Evolutionary conservation across 2,329 filamentous ascomycete species (phyloP), one percentile per base, ranked within the genome.

Genomic region (Canariomyces notabilis): DNA sequence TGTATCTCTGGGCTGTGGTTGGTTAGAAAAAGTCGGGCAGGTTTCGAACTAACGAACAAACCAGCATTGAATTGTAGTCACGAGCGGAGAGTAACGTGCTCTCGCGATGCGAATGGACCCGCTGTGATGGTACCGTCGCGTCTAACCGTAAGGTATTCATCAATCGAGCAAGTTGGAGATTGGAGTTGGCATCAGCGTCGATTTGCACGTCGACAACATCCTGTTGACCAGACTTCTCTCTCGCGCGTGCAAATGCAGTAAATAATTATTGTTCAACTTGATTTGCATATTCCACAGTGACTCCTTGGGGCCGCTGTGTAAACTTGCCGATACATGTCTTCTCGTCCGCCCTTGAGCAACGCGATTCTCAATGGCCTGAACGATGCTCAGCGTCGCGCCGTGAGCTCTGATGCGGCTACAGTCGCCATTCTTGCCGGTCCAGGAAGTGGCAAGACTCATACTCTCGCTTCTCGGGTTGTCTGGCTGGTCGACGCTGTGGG

Each of bases 361-460:
- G 31, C 53, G n/a, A 66, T 79, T 42, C 63, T 81, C 49, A 60
- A 63, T 45, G 73, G 70, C 37, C 66, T 81, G 22, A 82, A 82
- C 53, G 56, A 67, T 32, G 77, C 77, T 14, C 78, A 82, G 62
- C 64, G 69, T 20, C 73, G 70, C 8, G 78, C 78, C 3, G 78
- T 81, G 23, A 75, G 70, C 16, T 79, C 77, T 5, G 56, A 64
- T 23, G 67, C 73, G 2, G 56, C 69, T 7, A 81, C 77, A 0
- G 76, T 86, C 15, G 82, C 82, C 39, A 85, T 86, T 46, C 67
- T 86, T 35, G 82, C 82, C 32, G 81, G 81, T 0, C 82, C 79
- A 3, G 82, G 82, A 15, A 84, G 80, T 51, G 91, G 93, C 16
- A 97, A 98, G 68, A 98, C 91, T 12, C 94, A 96, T 66, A 97